Evolutionary conservation across 805 yeast species (phyloP).

Genomic region (Wickerhamomyces rabaulensis): DNA sequence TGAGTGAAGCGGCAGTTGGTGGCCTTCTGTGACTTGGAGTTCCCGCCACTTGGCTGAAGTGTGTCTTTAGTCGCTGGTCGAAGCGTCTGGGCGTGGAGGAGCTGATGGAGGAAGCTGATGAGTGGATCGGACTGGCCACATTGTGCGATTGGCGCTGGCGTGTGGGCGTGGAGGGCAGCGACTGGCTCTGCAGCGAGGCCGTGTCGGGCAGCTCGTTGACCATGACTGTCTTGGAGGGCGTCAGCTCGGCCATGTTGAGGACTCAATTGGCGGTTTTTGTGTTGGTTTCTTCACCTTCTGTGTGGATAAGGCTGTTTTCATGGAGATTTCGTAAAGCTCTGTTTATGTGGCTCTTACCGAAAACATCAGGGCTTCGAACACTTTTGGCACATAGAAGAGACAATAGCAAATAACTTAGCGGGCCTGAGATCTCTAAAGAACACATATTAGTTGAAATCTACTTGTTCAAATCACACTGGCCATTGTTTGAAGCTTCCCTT

Average conservation of each 20-base stretch:
- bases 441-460: too few species aligned
- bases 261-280: too few species aligned
- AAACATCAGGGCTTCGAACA: too few species aligned
- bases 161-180: neutral
- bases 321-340: neutral
- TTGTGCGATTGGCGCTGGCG: neutral
- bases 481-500: too few species aligned
- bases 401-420: too few species aligned
- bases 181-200: neutral
- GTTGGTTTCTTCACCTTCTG: neutral
- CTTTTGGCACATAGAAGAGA: too few species aligned
- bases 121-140: conserved; percentile 4
- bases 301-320: too few species aligned
- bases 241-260: neutral
- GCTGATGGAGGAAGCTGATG: conserved; percentile 6
- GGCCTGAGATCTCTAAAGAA: too few species aligned
- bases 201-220: neutral
- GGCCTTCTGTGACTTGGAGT: neutral
- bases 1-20: neutral
- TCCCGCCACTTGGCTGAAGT: conserved; percentile 1
- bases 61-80: conserved; percentile 4
- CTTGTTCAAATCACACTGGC: too few species aligned
- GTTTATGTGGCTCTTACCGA: neutral
- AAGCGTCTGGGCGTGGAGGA: conserved; percentile 6
- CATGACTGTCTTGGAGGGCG: neutral